Conservation (phyloP, 192 early-diverging fungal species). For the Gryganskiella cystojenkinii region DNA sequence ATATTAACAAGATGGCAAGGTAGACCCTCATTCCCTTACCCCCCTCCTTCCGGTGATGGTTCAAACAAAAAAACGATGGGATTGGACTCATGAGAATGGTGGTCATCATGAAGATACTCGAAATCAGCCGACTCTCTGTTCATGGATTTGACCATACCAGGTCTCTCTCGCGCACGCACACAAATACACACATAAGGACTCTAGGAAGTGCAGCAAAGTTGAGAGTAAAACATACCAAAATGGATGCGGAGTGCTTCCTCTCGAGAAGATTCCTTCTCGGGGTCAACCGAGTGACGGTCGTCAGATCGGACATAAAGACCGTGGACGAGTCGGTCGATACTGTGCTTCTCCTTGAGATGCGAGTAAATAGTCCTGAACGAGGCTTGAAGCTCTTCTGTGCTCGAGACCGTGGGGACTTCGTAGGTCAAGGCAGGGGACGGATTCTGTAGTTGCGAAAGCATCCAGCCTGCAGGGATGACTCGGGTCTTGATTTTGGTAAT, state of each 20-base stretch:
- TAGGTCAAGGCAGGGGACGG: background rate
- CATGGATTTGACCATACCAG: too few species aligned
- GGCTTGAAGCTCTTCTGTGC: background rate
- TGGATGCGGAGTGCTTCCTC: background rate
- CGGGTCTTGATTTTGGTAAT: background rate
- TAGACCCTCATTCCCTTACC: too few species aligned
- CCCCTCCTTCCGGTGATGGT: too few species aligned
- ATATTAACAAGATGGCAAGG: background rate
- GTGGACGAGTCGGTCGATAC: slow-evolving; percentile 27
- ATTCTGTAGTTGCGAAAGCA: too few species aligned
- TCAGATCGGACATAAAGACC: slow-evolving; percentile 14
- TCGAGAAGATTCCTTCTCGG: background rate
- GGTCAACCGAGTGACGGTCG: background rate
- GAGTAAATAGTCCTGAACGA: slow-evolving; percentile 10
- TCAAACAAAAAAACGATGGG: too few species aligned
- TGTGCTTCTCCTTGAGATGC: slow-evolving; percentile 25
- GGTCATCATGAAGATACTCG: too few species aligned
- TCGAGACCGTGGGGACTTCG: background rate
- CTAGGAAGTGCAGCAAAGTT: too few species aligned
- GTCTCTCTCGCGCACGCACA: too few species aligned
- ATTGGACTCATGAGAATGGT: too few species aligned
- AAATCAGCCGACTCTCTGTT: too few species aligned
- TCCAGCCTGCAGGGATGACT: too few species aligned
- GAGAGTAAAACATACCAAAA: slow-evolving; percentile 25
- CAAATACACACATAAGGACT: too few species aligned